Base-by-base conservation (phyloP, 1,284 basidiomycete species). In the Leccinum pachyderme region DNA sequence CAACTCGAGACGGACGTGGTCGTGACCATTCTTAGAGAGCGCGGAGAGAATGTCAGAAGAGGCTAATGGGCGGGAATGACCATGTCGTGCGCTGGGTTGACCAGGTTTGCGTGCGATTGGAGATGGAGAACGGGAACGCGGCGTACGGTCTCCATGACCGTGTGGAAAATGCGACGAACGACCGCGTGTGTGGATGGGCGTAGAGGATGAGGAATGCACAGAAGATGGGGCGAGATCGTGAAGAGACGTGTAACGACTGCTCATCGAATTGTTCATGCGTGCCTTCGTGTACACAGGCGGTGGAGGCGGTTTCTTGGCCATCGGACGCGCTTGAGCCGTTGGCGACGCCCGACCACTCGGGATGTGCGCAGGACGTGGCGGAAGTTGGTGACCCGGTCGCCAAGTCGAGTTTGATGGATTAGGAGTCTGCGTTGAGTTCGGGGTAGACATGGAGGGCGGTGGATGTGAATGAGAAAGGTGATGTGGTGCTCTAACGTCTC, bases 1-100 rank as follows among this genome's bases (percentile, higher is more conserved):
- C 15, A 80, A 76, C 52, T 82, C 80, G 18, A 91, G 73, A 56
- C 76, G 77, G 44, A 89, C 77, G 71, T 91, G 81, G 22, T 88
- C 85, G 57, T 75, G 76, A 31, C 82, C 84, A 57, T 85, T 90
- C 65, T 74, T 73, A 57, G 78, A 76, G 39, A 91, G 75, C 61
- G 76, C 77, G 37, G 78, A 75, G 43, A 85, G 62, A n/a, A 86
- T 76, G 27, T 70, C 73, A 27, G 79, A 76, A 54, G 81, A 78
- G 44, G 79, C 78, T 39, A 81, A 74, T 33, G 75, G 69, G 48
- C 71, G 71, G 52, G 69, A 67, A 57, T 67, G 72, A 51, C 51
- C 65, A 29, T 69, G 65, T 1, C 68, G 70, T 51, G 66, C 62
- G n/a, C 68, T 67, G 25, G 65, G 64, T 22, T 73, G 66, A 0